Conservation (phyloP, 1,284 basidiomycete genomes). For the Tilletia setariae region DNA sequence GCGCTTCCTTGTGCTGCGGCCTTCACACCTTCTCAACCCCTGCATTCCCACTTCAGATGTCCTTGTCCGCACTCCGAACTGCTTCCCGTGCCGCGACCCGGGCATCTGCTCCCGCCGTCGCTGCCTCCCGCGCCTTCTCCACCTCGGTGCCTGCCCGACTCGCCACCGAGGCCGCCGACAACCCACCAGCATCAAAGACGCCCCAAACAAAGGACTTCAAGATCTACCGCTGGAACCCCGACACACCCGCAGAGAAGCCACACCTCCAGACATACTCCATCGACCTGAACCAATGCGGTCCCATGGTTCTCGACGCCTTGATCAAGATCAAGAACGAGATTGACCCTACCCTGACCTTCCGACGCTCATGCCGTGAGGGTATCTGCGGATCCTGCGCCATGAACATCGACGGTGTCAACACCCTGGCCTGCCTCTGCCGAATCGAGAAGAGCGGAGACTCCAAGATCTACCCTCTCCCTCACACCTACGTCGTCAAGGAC, state of each 20-base stretch:
- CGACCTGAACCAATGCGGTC: constrained; percentile 90
- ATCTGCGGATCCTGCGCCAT: constrained; percentile 98
- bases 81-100: neutral
- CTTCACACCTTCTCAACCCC: neutral
- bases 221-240: constrained; percentile 68
- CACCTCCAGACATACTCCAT: constrained; percentile 85
- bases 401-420: constrained; percentile 96
- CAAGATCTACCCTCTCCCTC: constrained; percentile 97
- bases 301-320: constrained; percentile 85
- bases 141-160: constrained; percentile 2
- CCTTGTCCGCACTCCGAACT: neutral
- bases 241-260: constrained; percentile 88
- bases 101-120: constrained; percentile 6
- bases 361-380: constrained; percentile 92
- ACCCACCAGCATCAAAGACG: constrained; percentile 29
- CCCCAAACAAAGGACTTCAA: constrained; percentile 51
- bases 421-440: constrained; percentile 91
- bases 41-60: neutral
- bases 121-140: constrained; percentile 6
- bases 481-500: constrained; percentile 98
- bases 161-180: constrained; percentile 14
- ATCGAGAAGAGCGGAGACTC: constrained; percentile 75
- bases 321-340: constrained; percentile 99
- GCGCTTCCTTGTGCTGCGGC: no score
- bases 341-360: constrained; percentile 93